Conservation (phyloP, 2,329 filamentous ascomycete species). For the Apiospora hydei region DNA sequence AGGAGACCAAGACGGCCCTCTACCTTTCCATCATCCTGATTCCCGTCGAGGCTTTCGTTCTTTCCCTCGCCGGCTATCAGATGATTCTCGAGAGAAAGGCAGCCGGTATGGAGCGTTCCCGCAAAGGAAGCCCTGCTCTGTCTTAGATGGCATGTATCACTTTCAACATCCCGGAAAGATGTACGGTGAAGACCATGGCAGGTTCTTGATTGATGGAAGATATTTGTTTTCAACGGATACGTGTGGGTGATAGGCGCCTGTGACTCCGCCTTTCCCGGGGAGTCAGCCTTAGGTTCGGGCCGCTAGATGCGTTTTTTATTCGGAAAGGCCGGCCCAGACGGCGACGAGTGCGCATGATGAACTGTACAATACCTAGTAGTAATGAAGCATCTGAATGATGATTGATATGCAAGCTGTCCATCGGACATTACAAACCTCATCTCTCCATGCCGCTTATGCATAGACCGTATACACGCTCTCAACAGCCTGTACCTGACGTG, state of each 20-base stretch:
- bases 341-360: slow-evolving; percentile 28
- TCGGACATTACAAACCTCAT: neutral
- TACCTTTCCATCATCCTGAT: slow-evolving; percentile 64
- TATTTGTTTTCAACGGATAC: neutral
- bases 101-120: slow-evolving; percentile 40
- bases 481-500: neutral
- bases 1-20: slow-evolving; percentile 60
- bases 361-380: slow-evolving; percentile 32
- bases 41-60: slow-evolving; percentile 57
- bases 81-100: slow-evolving; percentile 53
- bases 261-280: neutral
- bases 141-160: neutral
- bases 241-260: slow-evolving; percentile 1
- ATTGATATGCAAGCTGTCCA: neutral
- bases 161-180: neutral
- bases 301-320: slow-evolving; percentile 20
- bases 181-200: neutral
- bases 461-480: neutral
- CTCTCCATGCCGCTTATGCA: neutral
- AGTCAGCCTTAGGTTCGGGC: slow-evolving; percentile 4
- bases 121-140: slow-evolving; percentile 44
- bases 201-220: neutral
- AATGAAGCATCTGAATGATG: slow-evolving; percentile 27
- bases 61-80: slow-evolving; percentile 56
- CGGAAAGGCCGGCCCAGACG: slow-evolving; percentile 25